A percentile compares a stretch with the other conserved stretches of the same genome.
Evolutionary conservation across 352 stramenopile genomes (phyloP).

Genomic region (Phytophthora tubulina): DNA sequence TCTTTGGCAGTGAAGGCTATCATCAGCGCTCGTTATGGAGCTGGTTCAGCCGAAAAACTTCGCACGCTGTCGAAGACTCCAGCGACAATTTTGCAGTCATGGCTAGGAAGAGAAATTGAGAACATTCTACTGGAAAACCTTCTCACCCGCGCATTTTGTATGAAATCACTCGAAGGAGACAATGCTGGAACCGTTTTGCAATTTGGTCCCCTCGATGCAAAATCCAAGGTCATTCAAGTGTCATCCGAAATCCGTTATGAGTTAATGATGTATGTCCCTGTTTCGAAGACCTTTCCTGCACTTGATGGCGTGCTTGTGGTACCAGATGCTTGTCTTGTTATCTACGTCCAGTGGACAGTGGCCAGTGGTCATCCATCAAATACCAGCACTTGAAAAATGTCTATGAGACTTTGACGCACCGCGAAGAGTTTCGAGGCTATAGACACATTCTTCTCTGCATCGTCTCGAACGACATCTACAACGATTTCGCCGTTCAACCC

Average conservation of each 20-base stretch:
- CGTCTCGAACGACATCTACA: too few relatives aligned
- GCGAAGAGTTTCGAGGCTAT: too few relatives aligned
- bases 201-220: slow-evolving; percentile 19
- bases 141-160: slow-evolving; percentile 13
- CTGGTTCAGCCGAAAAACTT: neutral
- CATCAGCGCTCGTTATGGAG: slow-evolving; percentile 2
- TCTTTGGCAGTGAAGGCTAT: slow-evolving; percentile 25
- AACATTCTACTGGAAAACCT: slow-evolving; percentile 17
- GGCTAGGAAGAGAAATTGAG: slow-evolving; percentile 13
- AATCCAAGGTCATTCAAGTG: slow-evolving; percentile 32
- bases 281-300: too few relatives aligned
- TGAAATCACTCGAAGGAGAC: slow-evolving; percentile 5
- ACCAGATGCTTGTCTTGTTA: too few relatives aligned
- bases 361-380: too few relatives aligned
- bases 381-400: too few relatives aligned
- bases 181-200: neutral
- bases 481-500: too few relatives aligned
- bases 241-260: slow-evolving; percentile 38
- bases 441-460: too few relatives aligned
- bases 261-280: slow-evolving; percentile 33
- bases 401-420: too few relatives aligned
- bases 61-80: slow-evolving; percentile 15
- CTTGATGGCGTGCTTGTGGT: too few relatives aligned
- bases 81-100: slow-evolving; percentile 3
- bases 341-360: too few relatives aligned